Evolutionary conservation across 371 early-diverging fungal species (phyloP).

Genomic region (Dinochytrium kinnereticum): DNA sequence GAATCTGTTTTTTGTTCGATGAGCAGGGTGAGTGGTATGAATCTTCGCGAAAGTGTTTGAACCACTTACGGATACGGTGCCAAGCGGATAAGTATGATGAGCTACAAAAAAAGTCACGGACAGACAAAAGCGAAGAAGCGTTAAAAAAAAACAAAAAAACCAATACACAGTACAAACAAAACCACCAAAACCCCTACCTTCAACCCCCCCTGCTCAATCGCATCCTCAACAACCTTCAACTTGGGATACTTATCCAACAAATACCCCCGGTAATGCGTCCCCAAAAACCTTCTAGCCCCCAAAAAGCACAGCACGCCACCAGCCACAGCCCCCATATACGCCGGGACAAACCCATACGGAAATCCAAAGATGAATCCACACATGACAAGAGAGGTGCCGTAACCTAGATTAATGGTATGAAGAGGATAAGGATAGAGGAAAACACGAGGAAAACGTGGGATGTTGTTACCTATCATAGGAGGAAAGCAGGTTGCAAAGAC

Average conservation of each 20-base stretch:
- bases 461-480: conserved; percentile 70
- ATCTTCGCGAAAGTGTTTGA: too few species aligned
- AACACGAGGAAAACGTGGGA: conserved; percentile 66
- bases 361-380: conserved; percentile 68
- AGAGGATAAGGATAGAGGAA: conserved; percentile 66
- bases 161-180: neutral
- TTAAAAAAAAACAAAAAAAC: neutral
- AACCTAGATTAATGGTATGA: too few species aligned
- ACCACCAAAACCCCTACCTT: neutral
- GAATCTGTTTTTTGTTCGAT: too few species aligned
- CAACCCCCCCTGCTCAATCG: conserved; percentile 71
- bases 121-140: neutral
- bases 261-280: conserved; percentile 46
- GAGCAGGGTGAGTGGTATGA: too few species aligned
- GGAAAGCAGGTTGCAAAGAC: conserved; percentile 68
- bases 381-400: conserved; percentile 66
- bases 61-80: conserved; percentile 77
- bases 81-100: conserved; percentile 69
- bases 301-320: conserved; percentile 70
- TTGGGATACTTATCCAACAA: conserved; percentile 35
- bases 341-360: conserved; percentile 61
- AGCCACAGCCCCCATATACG: conserved; percentile 60
- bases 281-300: conserved; percentile 60
- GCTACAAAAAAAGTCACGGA: conserved; percentile 43
- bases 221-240: conserved; percentile 62